These are phyloP conservation scores for Cymodocea nodosa DNA, from an alignment of 116 monocot genomes.

Conservation along the genomic window DNA sequence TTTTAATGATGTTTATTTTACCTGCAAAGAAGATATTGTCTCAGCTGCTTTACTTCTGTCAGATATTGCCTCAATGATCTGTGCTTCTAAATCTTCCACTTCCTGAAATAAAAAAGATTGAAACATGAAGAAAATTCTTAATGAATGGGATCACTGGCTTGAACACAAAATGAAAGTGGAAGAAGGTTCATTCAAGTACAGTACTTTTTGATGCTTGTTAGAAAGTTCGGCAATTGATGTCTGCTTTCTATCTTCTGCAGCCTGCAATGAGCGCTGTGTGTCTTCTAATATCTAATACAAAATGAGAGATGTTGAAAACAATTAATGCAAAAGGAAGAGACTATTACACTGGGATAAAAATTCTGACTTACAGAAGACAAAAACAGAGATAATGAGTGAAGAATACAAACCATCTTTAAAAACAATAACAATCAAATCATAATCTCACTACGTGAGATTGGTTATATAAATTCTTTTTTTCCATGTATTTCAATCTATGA, in stretches of 20 bases:
- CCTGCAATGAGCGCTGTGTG: slow-evolving; percentile 35
- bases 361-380: too few relatives aligned
- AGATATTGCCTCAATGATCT: slow-evolving; percentile 59
- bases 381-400: too few relatives aligned
- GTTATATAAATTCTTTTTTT: too few relatives aligned
- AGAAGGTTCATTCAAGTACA: background rate
- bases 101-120: slow-evolving; percentile 31
- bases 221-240: slow-evolving; percentile 57
- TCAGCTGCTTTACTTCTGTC: slow-evolving; percentile 83
- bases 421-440: too few relatives aligned
- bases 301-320: background rate
- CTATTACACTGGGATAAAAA: background rate
- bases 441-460: too few relatives aligned
- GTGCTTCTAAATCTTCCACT: slow-evolving; percentile 67
- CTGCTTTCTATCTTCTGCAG: slow-evolving; percentile 72
- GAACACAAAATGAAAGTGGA: slow-evolving; percentile 1
- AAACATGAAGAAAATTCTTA: background rate
- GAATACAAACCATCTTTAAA: too few relatives aligned
- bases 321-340: background rate
- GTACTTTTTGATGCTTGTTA: slow-evolving; percentile 76
- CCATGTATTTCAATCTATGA: too few relatives aligned
- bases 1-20: slow-evolving; percentile 6
- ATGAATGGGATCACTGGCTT: background rate
- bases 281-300: slow-evolving; percentile 54
- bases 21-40: slow-evolving; percentile 89